Evolutionary conservation across 805 yeast genomes (phyloP).

Genomic region (Teunomyces gatunensis): DNA sequence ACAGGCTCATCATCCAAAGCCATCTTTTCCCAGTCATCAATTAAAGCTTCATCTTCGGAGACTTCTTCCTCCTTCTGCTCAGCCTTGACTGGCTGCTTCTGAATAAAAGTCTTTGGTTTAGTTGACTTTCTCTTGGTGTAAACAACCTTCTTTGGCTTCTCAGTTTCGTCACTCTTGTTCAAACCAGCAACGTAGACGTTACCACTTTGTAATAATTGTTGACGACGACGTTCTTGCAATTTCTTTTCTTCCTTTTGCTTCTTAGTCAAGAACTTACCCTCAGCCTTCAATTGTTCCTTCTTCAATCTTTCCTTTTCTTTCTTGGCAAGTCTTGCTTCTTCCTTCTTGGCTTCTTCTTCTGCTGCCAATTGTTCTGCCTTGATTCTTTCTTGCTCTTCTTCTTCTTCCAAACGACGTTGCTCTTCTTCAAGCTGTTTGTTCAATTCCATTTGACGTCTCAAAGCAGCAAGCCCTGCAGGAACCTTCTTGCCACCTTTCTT

Average conservation of each 20-base stretch:
- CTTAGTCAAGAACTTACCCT: conserved; percentile 90
- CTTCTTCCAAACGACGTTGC: conserved; percentile 68
- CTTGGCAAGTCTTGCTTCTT: conserved; percentile 59
- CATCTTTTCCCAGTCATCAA: conserved; percentile 86
- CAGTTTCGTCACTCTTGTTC: conserved; percentile 26
- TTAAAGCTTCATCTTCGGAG: conserved; percentile 50
- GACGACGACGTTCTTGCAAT: conserved; percentile 82
- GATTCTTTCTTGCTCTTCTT: conserved; percentile 48
- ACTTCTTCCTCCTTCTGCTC: conserved; percentile 26
- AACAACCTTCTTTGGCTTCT: conserved; percentile 64
- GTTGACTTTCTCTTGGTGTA: conserved; percentile 70
- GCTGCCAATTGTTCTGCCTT: conserved; percentile 50
- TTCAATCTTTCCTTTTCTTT: conserved; percentile 85
- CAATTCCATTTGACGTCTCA: conserved; percentile 84
- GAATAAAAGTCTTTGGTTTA: conserved; percentile 37
- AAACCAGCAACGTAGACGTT: conserved; percentile 76
- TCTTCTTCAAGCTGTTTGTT: conserved; percentile 88
- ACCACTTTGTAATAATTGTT: conserved; percentile 73
- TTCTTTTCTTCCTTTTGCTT: conserved; percentile 94
- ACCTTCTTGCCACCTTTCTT: conserved; percentile 71
- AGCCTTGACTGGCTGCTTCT: conserved; percentile 19
- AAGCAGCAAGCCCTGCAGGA: conserved; percentile 89
- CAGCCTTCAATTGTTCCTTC: conserved; percentile 90
- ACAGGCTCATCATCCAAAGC: conserved; percentile 59
- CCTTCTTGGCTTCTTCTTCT: conserved; percentile 66